Evolutionary conservation across 805 yeast species (phyloP), one percentile per base, ranked within the genome.

Genomic region (Suhomyces sp.): DNA sequence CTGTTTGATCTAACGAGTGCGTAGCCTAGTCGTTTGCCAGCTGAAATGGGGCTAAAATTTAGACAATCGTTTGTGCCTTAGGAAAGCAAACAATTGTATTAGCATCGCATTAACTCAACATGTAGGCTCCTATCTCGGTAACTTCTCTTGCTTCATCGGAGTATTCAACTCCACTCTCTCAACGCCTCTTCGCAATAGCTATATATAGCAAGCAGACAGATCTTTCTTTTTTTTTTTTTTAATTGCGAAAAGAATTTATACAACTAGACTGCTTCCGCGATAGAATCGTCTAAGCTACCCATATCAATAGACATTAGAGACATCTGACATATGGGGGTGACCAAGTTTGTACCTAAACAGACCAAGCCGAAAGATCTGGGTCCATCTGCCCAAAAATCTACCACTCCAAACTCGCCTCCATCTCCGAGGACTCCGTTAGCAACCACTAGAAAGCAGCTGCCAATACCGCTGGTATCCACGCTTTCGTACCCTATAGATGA

Each of bases 401-500:
- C 29, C 17, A 13, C 40, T 22, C 29, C 48, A 10, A 35, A 31
- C 10, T 46, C 48, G 15, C 48, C 48, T 17, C 33, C 38, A 44
- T 10, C 23, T 13, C 48, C 48, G 5, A 9, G 9, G 23, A 6
- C 36, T 6, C 8, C 15, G 22, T 35, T 17, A 17, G 29, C 15
- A 12, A 17, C 17, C n/a, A 17, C 13, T 4, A 38, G 42, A 38
- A 38, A 19, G 24, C 22, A 38, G 13, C 23, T 33, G 17, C 26
- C 38, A 8, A 10, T 15, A 12, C 47, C 36, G 10, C 9, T 5
- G 5, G 33, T 13, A 35, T 29, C 44, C 10, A 17, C 38, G 33
- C 49, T 26, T 29, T 36, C 47, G 6, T 47, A 47, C 15, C 49
- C 49, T n/a, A 4, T 36, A 19, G 36, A 33, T 24, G 49, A 47